A percentile compares a stretch with the other conserved stretches of the same genome.
Evolutionary conservation across 257 asterid genomes (phyloP).

Genomic region (Solanum gracilifrons): DNA sequence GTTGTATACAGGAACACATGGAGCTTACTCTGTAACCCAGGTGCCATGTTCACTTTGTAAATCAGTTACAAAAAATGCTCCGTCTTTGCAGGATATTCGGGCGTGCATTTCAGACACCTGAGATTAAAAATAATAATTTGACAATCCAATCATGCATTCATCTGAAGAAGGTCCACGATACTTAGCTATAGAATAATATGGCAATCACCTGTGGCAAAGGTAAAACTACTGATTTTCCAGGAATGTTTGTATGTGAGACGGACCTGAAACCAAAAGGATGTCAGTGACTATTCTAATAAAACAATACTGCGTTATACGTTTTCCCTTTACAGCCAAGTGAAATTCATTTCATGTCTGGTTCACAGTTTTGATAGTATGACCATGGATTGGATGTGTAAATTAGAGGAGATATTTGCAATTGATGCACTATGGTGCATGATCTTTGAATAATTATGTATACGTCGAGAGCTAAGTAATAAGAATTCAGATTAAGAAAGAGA

Average conservation of each 20-base stretch:
- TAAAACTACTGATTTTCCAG: conserved; percentile 45
- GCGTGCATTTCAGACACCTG: conserved; percentile 66
- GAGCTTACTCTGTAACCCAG: conserved; percentile 62
- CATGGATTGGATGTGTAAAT: background rate
- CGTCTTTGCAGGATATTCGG: conserved; percentile 58
- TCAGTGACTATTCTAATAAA: background rate
- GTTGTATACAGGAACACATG: background rate
- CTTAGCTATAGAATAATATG: background rate
- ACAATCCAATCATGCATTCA: background rate
- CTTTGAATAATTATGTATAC: background rate
- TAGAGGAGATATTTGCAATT: background rate
- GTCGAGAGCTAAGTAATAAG: background rate
- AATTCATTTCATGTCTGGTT: background rate
- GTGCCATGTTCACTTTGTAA: conserved; percentile 76
- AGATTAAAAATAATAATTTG: background rate
- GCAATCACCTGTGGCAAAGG: conserved; percentile 56
- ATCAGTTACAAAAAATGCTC: conserved; percentile 61
- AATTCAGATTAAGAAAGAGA: background rate
- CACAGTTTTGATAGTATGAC: background rate
- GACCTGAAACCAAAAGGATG: conserved; percentile 35
- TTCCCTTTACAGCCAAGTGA: background rate
- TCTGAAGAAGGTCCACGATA: background rate
- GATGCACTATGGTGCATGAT: background rate
- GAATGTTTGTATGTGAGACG: conserved; percentile 32
- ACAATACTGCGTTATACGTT: background rate